Base-by-base conservation (phyloP, 2,329 filamentous ascomycete species). In the Clonostachys byssicola region DNA sequence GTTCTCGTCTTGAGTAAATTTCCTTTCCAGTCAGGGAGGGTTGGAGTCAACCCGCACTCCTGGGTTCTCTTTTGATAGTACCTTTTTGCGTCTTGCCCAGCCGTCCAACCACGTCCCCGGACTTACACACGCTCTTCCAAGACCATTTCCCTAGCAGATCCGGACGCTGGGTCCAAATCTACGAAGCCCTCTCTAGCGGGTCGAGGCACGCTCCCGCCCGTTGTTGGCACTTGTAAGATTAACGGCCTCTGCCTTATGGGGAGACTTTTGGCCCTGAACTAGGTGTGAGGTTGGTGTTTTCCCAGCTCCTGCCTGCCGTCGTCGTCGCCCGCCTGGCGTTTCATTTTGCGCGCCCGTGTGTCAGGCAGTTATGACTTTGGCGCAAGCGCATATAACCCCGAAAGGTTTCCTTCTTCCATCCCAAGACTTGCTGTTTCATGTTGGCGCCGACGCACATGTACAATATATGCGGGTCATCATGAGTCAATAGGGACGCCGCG, bases 1-100 rank as follows among this genome's bases (percentile, higher is more conserved):
- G 69, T 67, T 65, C 63, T 38, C 49, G 68, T 65, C 51, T 48
- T 47, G 50, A 38, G 43, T 56, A 54, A 55, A 62, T 50, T 62
- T 60, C 64, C 65, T 65, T 64, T 68, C 59, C 17, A 35, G 13
- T 17, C 16, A 40, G 17, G 30, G 34, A n/a, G 16, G n/a, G 16
- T 14, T 44, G 34, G 7, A 17, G 10, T 18, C 33, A 40, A 47
- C 42, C 46, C 46, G 46, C 46, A 20, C 33, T 44, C 41, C 34
- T 47, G 46, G 46, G 46, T 30, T 30, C 4, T 4, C 23, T 30
- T 30, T 30, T 30, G 23, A 30, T 30, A 30, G 23, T 30, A 30
- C 23, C 23, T 4, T 30, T 30, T 30, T 30, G 8, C 23, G 8
- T 30, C 23, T 30, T 30, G 23, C 23, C 23, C 23, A 30, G 23